Conservation (phyloP, 1,284 basidiomycete species). For the Pseudomicrostroma phylloplanum region DNA sequence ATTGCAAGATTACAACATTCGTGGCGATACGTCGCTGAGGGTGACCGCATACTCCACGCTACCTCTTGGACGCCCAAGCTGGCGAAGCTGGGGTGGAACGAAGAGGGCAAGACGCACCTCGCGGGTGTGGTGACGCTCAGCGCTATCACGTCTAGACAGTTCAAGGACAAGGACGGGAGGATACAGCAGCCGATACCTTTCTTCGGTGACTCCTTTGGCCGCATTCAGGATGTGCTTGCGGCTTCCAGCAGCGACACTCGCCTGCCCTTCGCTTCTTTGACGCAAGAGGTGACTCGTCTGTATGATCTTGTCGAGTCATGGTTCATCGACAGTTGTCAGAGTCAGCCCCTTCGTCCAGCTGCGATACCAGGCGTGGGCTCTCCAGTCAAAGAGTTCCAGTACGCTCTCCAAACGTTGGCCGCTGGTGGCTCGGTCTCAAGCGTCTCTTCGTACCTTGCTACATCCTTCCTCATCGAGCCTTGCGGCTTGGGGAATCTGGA, state of each 20-base stretch:
- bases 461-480: constrained; percentile 32
- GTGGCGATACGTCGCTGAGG: constrained; percentile 40
- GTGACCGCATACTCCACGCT: constrained; percentile 30
- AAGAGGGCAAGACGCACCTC: constrained; percentile 17
- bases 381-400: constrained; percentile 29
- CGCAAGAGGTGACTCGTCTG: neutral
- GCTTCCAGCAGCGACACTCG: constrained; percentile 8
- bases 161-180: constrained; percentile 3
- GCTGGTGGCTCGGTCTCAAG: neutral
- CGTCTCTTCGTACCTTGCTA: constrained; percentile 17
- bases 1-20: constrained; percentile 39
- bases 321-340: neutral
- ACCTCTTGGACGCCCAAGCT: constrained; percentile 36
- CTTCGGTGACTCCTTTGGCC: constrained; percentile 12
- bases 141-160: neutral
- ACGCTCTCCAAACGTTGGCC: constrained; percentile 19
- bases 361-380: constrained; percentile 1
- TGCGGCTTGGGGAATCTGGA: constrained; percentile 31
- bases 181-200: constrained; percentile 3
- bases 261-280: neutral
- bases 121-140: constrained; percentile 5
- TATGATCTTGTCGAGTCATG: neutral
- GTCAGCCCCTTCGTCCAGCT: neutral
- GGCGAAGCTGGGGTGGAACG: constrained; percentile 40
- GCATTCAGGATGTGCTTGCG: neutral